These are phyloP conservation scores for Penicillium lividum DNA, from an alignment of 495 filamentous ascomycete species.

Conservation along the genomic window DNA sequence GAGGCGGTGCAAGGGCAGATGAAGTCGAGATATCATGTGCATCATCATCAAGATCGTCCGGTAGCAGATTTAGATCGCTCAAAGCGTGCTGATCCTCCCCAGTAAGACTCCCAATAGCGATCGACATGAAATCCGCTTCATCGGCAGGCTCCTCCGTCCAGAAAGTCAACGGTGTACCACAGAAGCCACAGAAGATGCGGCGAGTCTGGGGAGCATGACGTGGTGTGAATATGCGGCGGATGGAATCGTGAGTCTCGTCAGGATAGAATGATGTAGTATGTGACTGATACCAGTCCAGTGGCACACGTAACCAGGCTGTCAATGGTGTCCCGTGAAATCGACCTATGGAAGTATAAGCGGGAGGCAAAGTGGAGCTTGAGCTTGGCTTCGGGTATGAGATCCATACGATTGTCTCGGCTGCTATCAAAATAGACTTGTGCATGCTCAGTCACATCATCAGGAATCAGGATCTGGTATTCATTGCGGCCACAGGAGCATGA, in stretches of 20 bases:
- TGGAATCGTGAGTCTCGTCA: constrained; percentile 72
- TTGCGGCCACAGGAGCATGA: constrained; percentile 86
- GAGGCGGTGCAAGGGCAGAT: constrained; percentile 10
- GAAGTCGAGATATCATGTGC: constrained; percentile 21
- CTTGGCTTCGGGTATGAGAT: constrained; percentile 12
- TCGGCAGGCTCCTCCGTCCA: constrained; percentile 71
- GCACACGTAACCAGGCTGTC: constrained; percentile 77
- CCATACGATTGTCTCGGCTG: constrained; percentile 62
- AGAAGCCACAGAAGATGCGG: constrained; percentile 87
- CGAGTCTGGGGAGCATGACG: constrained; percentile 56
- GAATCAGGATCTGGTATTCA: constrained; percentile 71
- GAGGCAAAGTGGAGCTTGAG: constrained; percentile 7
- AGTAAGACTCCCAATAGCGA: constrained; percentile 71
- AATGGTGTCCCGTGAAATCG: constrained; percentile 67
- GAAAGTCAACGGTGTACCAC: constrained; percentile 76
- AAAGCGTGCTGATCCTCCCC: constrained; percentile 65
- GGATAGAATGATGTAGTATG: constrained; percentile 70
- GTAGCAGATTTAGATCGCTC: constrained; percentile 67
- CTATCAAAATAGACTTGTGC: constrained; percentile 73
- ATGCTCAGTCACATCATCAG: constrained; percentile 51
- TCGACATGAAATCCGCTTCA: constrained; percentile 71
- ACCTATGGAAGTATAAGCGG: constrained; percentile 44
- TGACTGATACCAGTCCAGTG: constrained; percentile 72
- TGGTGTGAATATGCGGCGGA: constrained; percentile 70
- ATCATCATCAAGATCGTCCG: constrained; percentile 47